A percentile compares a stretch with the other conserved stretches of the same genome.
phyloP scores from a whole-genome alignment of 345 rosid species.

The Noccaea bulbosa region DNA sequence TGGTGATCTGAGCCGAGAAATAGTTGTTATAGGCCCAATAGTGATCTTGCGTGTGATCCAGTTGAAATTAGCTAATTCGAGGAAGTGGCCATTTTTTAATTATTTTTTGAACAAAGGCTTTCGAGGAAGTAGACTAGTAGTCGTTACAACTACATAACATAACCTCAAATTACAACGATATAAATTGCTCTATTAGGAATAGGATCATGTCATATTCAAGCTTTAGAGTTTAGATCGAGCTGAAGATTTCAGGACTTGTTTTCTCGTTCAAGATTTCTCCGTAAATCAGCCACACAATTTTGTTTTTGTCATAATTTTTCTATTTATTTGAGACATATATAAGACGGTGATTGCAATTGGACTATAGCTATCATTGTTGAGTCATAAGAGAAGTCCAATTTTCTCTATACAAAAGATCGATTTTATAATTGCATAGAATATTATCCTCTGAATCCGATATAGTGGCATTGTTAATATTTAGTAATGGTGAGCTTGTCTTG shows the following conservation, averaged over 20 bases:
- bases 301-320: too few species aligned
- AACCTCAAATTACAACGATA: neutral
- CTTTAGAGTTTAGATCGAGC: neutral
- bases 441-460: neutral
- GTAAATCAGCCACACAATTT: neutral
- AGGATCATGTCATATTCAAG: neutral
- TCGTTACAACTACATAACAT: neutral
- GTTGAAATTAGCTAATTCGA: neutral
- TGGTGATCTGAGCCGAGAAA: constrained; percentile 1
- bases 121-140: too few species aligned
- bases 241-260: neutral
- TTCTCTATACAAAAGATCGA: neutral
- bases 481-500: constrained; percentile 33
- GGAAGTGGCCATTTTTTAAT: neutral
- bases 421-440: neutral
- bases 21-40: constrained; percentile 1
- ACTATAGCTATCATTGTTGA: constrained; percentile 1
- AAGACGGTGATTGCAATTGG: neutral
- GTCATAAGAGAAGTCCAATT: neutral
- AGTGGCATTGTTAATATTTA: neutral
- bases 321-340: neutral
- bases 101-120: too few species aligned
- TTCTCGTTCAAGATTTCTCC: neutral
- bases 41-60: neutral
- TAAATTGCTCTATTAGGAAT: neutral